phyloP scores from a whole-genome alignment of 208 protist genomes.

The Polymyxa betae region DNA sequence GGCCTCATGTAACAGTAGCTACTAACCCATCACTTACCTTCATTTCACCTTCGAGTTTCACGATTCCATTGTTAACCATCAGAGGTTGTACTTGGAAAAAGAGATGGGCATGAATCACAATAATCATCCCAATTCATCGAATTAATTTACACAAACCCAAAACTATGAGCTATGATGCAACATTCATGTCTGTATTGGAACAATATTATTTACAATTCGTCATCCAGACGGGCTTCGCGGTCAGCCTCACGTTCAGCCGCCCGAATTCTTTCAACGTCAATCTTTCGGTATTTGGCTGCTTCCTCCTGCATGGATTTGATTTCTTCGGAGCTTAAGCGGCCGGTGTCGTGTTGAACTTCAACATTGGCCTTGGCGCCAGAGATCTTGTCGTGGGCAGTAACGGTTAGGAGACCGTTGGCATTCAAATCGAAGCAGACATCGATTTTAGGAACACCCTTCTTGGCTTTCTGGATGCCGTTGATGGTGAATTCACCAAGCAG shows the following conservation, averaged over 20 bases:
- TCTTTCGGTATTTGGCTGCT: not conserved
- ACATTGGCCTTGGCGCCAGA: slow-evolving; percentile 55
- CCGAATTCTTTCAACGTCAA: not conserved
- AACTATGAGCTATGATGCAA: too few relatives aligned
- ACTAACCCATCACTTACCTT: not conserved
- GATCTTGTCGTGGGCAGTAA: slow-evolving; percentile 56
- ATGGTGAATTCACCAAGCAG: slow-evolving; percentile 57
- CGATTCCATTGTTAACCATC: too few relatives aligned
- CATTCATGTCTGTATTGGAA: not conserved
- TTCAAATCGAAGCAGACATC: slow-evolving; percentile 93
- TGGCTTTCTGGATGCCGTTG: slow-evolving; percentile 47
- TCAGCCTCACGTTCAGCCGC: not conserved
- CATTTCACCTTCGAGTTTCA: too few relatives aligned
- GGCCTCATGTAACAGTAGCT: not conserved
- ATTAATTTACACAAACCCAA: too few relatives aligned
- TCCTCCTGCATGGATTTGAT: slow-evolving; percentile 16
- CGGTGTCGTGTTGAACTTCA: slow-evolving; percentile 52
- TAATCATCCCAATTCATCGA: too few relatives aligned
- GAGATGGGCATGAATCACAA: too few relatives aligned
- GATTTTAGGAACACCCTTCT: slow-evolving; percentile 61
- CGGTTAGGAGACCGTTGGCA: slow-evolving; percentile 54
- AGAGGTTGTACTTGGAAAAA: too few relatives aligned
- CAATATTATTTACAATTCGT: slow-evolving; percentile 1
- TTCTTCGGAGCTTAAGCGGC: slow-evolving; percentile 41
- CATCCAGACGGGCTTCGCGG: not conserved